Evolutionary conservation across 345 rosid species (phyloP).

Genomic region (Eucalyptus pauciflora): DNA sequence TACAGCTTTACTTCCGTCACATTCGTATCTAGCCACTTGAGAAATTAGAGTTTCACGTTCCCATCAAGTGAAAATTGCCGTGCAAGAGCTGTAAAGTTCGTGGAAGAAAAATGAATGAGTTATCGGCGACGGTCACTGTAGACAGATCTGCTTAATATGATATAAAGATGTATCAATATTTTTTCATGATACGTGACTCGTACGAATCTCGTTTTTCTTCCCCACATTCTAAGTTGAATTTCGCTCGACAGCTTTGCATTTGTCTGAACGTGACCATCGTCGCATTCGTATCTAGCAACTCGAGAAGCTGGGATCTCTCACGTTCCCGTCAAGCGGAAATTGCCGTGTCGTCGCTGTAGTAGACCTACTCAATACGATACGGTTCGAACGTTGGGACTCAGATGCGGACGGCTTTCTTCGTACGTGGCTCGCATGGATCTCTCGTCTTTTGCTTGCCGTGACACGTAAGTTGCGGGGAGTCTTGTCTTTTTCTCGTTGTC

Average conservation of each 20-base stretch:
- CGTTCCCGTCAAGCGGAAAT: not conserved
- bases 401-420: not conserved
- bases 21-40: not conserved
- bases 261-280: not conserved
- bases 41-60: not conserved
- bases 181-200: not conserved
- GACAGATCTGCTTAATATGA: too few relatives aligned
- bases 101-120: not conserved
- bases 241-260: not conserved
- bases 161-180: rapidly evolving
- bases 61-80: not conserved
- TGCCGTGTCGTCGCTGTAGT: not conserved
- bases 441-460: not conserved
- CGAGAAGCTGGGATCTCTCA: not conserved
- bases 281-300: not conserved
- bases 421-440: not conserved
- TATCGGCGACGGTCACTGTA: too few relatives aligned
- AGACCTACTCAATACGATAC: not conserved
- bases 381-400: not conserved
- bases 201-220: rapidly evolving
- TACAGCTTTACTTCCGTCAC: not conserved
- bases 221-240: not conserved
- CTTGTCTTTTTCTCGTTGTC: not conserved
- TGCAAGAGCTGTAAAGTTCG: not conserved
- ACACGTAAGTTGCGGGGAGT: not conserved